phyloP scores from a whole-genome alignment of 1,284 basidiomycete species.

The Mycocalia duriaeana region DNA sequence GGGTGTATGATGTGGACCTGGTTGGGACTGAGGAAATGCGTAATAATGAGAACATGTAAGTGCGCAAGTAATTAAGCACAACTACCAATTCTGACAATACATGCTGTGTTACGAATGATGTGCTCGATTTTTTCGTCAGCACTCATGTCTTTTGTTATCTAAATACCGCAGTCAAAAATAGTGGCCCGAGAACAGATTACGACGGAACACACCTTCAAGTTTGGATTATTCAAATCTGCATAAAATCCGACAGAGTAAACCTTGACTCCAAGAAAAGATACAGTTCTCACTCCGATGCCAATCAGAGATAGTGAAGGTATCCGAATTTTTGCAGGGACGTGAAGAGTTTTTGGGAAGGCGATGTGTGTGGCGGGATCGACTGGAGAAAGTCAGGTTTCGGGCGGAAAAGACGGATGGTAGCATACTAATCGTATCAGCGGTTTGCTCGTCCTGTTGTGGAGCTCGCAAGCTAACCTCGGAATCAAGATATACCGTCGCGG shows the following conservation, averaged over 20 bases:
- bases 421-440: background rate
- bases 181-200: too few species aligned
- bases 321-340: slow-evolving; percentile 54
- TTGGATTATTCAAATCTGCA: slow-evolving; percentile 64
- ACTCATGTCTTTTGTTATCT: slow-evolving; percentile 35
- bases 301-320: slow-evolving; percentile 63
- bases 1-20: slow-evolving; percentile 74
- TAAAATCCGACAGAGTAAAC: slow-evolving; percentile 88
- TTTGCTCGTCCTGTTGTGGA: background rate
- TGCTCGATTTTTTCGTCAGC: slow-evolving; percentile 68
- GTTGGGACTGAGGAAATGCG: slow-evolving; percentile 59
- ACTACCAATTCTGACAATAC: slow-evolving; percentile 71
- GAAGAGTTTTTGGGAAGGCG: slow-evolving; percentile 61
- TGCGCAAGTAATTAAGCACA: slow-evolving; percentile 5
- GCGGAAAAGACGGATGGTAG: background rate
- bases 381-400: slow-evolving; percentile 18
- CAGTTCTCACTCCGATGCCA: slow-evolving; percentile 80
- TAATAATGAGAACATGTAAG: background rate
- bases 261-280: slow-evolving; percentile 77
- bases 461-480: background rate
- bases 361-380: slow-evolving; percentile 71
- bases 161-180: too few species aligned
- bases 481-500: background rate
- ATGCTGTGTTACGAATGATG: slow-evolving; percentile 63
- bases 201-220: slow-evolving; percentile 59